Base-by-base conservation (phyloP, 177 flowering plant species). In the Vitis hybrid region DNA sequence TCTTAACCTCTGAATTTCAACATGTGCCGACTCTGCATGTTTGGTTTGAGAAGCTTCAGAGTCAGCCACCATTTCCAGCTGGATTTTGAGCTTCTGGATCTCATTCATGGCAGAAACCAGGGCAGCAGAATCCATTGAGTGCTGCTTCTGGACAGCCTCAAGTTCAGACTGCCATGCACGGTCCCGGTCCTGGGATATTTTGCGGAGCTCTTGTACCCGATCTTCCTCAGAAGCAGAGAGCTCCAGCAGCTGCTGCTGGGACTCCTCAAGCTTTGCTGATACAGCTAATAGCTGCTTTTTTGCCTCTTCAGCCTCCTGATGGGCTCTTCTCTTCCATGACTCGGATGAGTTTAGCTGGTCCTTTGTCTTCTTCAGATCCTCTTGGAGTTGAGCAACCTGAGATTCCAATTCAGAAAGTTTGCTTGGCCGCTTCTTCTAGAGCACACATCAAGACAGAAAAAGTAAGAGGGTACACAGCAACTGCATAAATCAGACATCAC, bases 101-200 rank as follows among this genome's bases (percentile, higher is more conserved):
- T 92, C 98, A 68, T 80, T 83, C 81, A 88, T 67, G 58, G 97
- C 92, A 72, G 92, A 80, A 38, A 84, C 78, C 73, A 90, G 71
- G 17, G 92, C 89, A 68, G 85, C 76, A 19, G 92, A 83, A 70
- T 91, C 92, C 69, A 78, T 68, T 1, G 89, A 74, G 64, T 88
- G 90, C 71, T 94, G 95, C 75, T 88, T 88, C 70, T 83, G 89
- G 19, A 88, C 70, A 66, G 95, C 89, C 67, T 91, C 89, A 44
- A 92, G 90, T 70, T 95, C 97, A 59, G 95, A 90, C 55, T 87
- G 77, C 92, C 94, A 90, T 24, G 81, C 92, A 66, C 76, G 75
- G 64, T 90, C 95, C 9, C 89, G 84, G 31, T 94, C 97, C 58
- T 89, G 90, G 18, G 97, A 90, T 22, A 90, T 65, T 73, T 88